These are phyloP conservation scores for Neurospora sp. DNA, from an alignment of 495 filamentous ascomycete species.

Conservation along the genomic window DNA sequence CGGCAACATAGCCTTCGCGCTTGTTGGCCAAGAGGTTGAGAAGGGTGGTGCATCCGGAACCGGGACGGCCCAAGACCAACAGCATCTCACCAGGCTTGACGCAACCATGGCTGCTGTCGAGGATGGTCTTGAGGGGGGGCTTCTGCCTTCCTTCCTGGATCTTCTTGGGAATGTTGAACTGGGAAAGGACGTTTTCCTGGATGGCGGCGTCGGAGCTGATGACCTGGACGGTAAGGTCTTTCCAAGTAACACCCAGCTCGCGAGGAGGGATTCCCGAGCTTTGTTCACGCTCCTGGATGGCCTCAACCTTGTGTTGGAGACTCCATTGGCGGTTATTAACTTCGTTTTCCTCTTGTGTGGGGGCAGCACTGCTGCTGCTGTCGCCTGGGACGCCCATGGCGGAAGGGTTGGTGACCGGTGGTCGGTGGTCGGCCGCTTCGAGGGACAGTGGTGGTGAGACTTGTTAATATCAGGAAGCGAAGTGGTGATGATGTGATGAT, in stretches of 20 bases:
- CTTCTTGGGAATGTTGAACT: constrained; percentile 43
- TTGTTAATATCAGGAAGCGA: not conserved
- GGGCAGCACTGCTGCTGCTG: not conserved
- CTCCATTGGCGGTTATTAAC: constrained; percentile 18
- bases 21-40: constrained; percentile 70
- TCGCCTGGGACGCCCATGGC: constrained; percentile 16
- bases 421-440: not conserved
- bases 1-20: constrained; percentile 53
- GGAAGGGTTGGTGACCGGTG: not conserved
- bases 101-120: constrained; percentile 42
- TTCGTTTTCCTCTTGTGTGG: not conserved
- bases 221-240: constrained; percentile 48
- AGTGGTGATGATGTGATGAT: not conserved
- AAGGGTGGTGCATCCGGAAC: constrained; percentile 67
- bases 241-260: constrained; percentile 50
- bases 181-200: constrained; percentile 39
- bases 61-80: constrained; percentile 68
- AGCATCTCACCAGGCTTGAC: constrained; percentile 68
- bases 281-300: constrained; percentile 34
- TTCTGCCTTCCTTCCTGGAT: constrained; percentile 36
- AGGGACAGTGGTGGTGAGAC: not conserved
- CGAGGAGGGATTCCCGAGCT: constrained; percentile 39
- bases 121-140: constrained; percentile 48
- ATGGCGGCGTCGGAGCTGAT: constrained; percentile 28
- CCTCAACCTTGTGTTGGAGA: constrained; percentile 36